phyloP scores from a whole-genome alignment of 495 filamentous ascomycete species.

The Xylaria cubensis region DNA sequence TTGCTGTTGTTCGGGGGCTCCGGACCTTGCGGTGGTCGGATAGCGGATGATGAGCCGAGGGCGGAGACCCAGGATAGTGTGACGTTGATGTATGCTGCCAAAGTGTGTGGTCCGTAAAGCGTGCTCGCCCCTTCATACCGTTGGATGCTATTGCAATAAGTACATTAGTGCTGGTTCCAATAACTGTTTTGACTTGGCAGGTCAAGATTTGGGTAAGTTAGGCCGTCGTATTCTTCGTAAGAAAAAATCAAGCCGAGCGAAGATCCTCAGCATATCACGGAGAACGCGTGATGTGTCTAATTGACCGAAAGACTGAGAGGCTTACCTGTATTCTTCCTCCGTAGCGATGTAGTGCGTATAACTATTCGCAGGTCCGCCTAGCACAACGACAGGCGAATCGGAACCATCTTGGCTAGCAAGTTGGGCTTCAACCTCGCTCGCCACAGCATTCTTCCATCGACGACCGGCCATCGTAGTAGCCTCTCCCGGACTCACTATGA shows the following conservation, averaged over 20 bases:
- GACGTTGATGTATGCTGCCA: constrained; percentile 89
- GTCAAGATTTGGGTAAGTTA: background rate
- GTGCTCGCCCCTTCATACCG: constrained; percentile 96
- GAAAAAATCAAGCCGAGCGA: background rate
- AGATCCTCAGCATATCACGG: background rate
- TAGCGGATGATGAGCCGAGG: constrained; percentile 57
- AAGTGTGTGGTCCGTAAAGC: constrained; percentile 89
- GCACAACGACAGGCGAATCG: constrained; percentile 71
- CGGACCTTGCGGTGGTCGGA: constrained; percentile 62
- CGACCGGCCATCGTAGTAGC: constrained; percentile 95
- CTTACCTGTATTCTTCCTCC: constrained; percentile 79
- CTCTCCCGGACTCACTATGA: constrained; percentile 89
- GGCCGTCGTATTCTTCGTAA: background rate
- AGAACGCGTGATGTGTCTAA: background rate
- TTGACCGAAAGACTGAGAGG: background rate
- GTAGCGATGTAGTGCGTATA: constrained; percentile 98
- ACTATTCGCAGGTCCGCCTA: constrained; percentile 93
- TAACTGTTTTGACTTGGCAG: background rate
- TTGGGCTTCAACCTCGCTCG: constrained; percentile 54
- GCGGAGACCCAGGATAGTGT: constrained; percentile 76
- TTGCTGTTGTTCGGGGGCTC: constrained; percentile 85
- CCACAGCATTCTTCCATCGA: constrained; percentile 86
- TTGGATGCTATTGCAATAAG: constrained; percentile 61
- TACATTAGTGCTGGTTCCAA: constrained; percentile 15
- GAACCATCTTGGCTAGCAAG: constrained; percentile 47